phyloP scores from a whole-genome alignment of 306 rosid genomes.

The Quercus parvula region DNA sequence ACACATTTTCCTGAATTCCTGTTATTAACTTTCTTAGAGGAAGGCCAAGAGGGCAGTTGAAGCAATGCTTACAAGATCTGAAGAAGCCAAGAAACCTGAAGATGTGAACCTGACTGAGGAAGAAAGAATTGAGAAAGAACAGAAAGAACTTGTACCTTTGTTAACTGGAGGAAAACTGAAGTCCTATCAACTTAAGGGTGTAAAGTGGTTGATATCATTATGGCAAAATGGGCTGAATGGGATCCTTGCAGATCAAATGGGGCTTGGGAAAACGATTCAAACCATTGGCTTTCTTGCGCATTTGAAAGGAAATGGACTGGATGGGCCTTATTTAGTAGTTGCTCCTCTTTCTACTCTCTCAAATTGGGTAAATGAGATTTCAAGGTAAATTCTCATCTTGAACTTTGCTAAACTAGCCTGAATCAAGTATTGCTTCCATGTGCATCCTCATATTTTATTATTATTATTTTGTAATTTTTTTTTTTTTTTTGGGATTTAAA shows the following conservation, averaged over 20 bases:
- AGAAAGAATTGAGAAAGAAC: slow-evolving; percentile 70
- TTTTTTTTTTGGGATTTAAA: background rate
- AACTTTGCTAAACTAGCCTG: background rate
- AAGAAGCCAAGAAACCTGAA: slow-evolving; percentile 56
- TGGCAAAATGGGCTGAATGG: slow-evolving; percentile 99
- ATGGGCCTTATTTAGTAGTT: slow-evolving; percentile 88
- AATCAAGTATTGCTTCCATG: slow-evolving; percentile 5
- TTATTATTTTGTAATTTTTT: background rate
- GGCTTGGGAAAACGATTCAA: slow-evolving; percentile 99
- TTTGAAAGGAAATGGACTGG: slow-evolving; percentile 75
- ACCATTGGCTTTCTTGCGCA: slow-evolving; percentile 90
- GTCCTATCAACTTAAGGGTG: slow-evolving; percentile 87
- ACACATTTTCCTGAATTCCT: background rate
- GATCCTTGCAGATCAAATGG: slow-evolving; percentile 99
- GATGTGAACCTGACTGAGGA: slow-evolving; percentile 62
- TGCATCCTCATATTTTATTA: background rate
- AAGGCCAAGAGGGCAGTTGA: slow-evolving; percentile 92
- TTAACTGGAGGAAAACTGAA: slow-evolving; percentile 88
- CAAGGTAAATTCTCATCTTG: slow-evolving; percentile 52
- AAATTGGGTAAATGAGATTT: slow-evolving; percentile 80
- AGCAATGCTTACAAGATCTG: slow-evolving; percentile 88
- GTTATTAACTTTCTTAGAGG: slow-evolving; percentile 35
- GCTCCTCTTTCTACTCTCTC: slow-evolving; percentile 97
- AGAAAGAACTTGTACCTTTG: slow-evolving; percentile 78
- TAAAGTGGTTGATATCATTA: slow-evolving; percentile 95